Base-by-base conservation (phyloP, 164 flowering plant species). In the Stephania japonica region DNA sequence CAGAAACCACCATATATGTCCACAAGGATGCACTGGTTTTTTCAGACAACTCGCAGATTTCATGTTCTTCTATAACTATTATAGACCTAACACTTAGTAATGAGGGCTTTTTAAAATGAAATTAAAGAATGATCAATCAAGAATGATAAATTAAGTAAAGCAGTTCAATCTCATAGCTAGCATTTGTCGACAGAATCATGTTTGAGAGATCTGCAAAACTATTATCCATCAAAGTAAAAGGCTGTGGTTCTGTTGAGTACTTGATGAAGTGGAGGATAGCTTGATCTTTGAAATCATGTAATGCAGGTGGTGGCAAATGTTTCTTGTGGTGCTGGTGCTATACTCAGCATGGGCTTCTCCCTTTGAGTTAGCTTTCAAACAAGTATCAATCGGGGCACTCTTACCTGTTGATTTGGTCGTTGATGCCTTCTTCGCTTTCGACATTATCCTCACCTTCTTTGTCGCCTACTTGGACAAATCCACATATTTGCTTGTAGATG, bases 301-400 rank as follows among this genome's bases (percentile, higher is more conserved):
- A 32, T 76, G 80, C 85, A 92, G 98, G 76, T 79, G 78, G 80
- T 92, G 98, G 98, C 90, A 89, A 76, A 83, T 86, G 7, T 90
- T 88, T 76, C 86, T 92, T 7, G 96, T 92, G 77, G 78, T 87
- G 6, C 76, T 92, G 65, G 96, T 92, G 71, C 73, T 87, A 14
- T 90, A 92, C 82, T 88, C 96, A 0, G 98, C 98, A 66, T 92
- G 98, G 98, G 81, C 93, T 42, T 87, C 98, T 32, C 90, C 91
- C 0, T 92, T 92, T 63, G 94, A 90, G 83, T 82, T 92, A 65
- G 98, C 98, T 1, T 92, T 92, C 83, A 80, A 66, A 53, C 80
- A 75, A 44, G 89, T 78, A 14, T 84, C 87, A 14, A 80, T 82
- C 0, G 85, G 90, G 24, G 78, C 85, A 1, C 87, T 92, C 68